phyloP scores from a whole-genome alignment of 768 basidiomycete species.

The Omphalotus guepiniiformis region DNA sequence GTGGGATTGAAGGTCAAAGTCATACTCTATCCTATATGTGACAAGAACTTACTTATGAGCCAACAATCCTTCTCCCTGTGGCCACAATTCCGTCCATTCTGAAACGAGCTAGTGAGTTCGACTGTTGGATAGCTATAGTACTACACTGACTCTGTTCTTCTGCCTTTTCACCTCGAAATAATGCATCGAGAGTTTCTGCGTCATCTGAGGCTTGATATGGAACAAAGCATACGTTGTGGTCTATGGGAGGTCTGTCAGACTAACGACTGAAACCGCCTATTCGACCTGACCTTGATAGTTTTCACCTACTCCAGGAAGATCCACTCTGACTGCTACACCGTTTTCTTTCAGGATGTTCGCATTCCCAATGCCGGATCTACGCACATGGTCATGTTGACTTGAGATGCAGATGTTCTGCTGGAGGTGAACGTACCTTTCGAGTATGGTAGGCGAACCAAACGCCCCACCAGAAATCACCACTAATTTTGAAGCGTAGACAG shows the following conservation, averaged over 20 bases:
- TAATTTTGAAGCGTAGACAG: constrained; percentile 37
- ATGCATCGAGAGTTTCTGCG: constrained; percentile 28
- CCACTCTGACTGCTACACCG: constrained; percentile 33
- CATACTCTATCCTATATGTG: background rate
- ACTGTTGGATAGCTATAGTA: background rate
- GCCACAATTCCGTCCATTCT: background rate
- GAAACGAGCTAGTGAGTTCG: background rate
- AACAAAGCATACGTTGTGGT: constrained; percentile 23
- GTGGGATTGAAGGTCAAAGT: background rate
- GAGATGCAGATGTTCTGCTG: background rate
- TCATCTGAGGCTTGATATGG: constrained; percentile 26
- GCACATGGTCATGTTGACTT: background rate
- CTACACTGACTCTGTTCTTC: constrained; percentile 22
- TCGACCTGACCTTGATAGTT: constrained; percentile 29
- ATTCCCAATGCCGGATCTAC: constrained; percentile 47
- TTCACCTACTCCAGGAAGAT: constrained; percentile 52
- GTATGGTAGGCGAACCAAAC: constrained; percentile 43
- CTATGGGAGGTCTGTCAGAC: constrained; percentile 12
- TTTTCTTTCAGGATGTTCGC: constrained; percentile 28
- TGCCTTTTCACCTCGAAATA: constrained; percentile 23
- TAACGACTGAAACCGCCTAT: background rate
- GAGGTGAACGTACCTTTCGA: constrained; percentile 20
- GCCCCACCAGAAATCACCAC: constrained; percentile 52
- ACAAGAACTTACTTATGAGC: background rate
- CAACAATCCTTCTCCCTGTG: background rate